Conservation (phyloP, 441 rosid genomes). For the Daphne laureola region DNA sequence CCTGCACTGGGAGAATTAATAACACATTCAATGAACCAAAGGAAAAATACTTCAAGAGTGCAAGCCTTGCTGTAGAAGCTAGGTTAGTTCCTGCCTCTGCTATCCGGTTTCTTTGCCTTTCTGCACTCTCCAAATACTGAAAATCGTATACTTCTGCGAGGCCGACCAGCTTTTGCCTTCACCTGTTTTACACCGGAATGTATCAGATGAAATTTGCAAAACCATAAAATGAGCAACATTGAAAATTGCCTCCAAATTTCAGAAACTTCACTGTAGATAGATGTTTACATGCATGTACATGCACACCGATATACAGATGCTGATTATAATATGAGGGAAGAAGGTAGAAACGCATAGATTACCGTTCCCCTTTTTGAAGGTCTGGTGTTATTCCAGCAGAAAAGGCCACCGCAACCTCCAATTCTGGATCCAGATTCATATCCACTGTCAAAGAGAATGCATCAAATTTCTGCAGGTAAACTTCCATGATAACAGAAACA, state of each 20-base stretch:
- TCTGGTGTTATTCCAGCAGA: slow-evolving; percentile 73
- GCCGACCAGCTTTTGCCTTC: slow-evolving; percentile 38
- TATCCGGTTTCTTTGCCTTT: slow-evolving; percentile 57
- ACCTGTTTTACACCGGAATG: slow-evolving; percentile 29
- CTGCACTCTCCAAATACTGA: slow-evolving; percentile 62
- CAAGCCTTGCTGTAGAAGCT: neutral
- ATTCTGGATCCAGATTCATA: slow-evolving; percentile 76
- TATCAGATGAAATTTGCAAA: no score
- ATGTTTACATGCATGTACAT: no score
- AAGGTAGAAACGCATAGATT: slow-evolving; percentile 7
- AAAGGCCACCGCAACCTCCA: slow-evolving; percentile 70
- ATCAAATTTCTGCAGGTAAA: no score
- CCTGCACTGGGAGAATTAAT: slow-evolving; percentile 13
- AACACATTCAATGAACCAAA: slow-evolving; percentile 19
- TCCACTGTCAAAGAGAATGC: slow-evolving; percentile 32
- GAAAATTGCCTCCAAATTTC: no score
- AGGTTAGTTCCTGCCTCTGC: slow-evolving; percentile 39
- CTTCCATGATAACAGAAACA: no score
- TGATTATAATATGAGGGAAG: neutral
- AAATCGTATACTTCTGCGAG: slow-evolving; percentile 36
- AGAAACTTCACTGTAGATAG: no score
- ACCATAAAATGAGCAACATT: no score
- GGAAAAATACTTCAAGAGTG: slow-evolving; percentile 10
- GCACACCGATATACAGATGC: neutral
- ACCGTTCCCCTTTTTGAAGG: slow-evolving; percentile 56